Evolutionary conservation across 331 rosid genomes (phyloP), one percentile per base, ranked within the genome.

Genomic region (Stylosanthes scabra): DNA sequence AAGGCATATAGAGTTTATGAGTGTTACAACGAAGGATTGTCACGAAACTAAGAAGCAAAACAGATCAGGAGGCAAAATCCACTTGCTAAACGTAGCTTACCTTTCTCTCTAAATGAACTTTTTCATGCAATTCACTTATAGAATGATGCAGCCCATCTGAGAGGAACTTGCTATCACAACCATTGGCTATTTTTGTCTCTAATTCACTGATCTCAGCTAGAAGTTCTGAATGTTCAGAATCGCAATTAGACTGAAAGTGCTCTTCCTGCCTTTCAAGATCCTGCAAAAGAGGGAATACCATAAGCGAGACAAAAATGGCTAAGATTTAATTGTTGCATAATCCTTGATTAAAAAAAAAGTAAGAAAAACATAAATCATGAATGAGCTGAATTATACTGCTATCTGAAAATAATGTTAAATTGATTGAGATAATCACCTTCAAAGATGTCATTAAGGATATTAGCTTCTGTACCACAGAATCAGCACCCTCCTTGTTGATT

Each of bases 231-330:
- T 75, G 84, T 72, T 69, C 70, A 46, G 74, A 75, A 59, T 88
- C 75, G 37, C 80, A 69, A 40, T 40, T 14, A 12, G 82, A 71
- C 70, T 46, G 83, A 68, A 87, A 77, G 68, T 80, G 80, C 54
- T 58, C 77, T 72, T 85, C 90, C 86, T 84, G 82, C 86, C 64
- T 74, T 63, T 90, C 90, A 65, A 86, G 86, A 70, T 84, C 87
- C 99, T 94, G 80, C 81, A 80, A 79, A 78, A 69, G 60, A 73
- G 68, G 63, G 59, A 15, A 68, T 39, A 63, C 20, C 47, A 67
- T 71, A 39, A 79, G 62, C 51, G 71, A 61, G 50, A 62, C 41
- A 27, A 57, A 70, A 29, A 29, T 29, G n/a, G n/a, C n/a, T n/a
- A n/a, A n/a, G n/a, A n/a, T n/a, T n/a, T n/a, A n/a, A n/a, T n/a